Base-by-base conservation (phyloP, 2,329 filamentous ascomycete species). In the Hypoxylon sp. region DNA sequence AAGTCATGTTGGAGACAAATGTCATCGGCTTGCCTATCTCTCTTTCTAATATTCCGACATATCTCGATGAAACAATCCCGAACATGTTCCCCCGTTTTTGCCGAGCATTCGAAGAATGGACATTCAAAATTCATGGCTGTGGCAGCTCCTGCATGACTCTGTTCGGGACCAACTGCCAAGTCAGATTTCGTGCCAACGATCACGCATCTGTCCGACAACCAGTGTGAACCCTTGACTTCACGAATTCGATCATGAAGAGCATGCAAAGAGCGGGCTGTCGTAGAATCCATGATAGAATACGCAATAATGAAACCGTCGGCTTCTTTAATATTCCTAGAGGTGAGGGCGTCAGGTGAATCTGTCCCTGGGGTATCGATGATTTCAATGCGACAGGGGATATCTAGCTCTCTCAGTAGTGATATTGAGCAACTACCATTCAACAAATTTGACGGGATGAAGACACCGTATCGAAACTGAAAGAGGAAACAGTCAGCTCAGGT, bases 181-280 rank as follows among this genome's bases (percentile, higher is more conserved):
- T 41, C 37, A 4, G 37, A 30, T 11, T 30, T 41, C 3, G 26
- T 41, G 8, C 25, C 37, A 6, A 41, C 37, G 12, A 41, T 41
- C n/a, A 13, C 37, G 13, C 4, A 30, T 19, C 12, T 11, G 13
- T 20, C n/a, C 21, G 37, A 5, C 8, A 8, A 5, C 23, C 15
- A 16, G 6, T 31, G 20, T 9, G 12, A 11, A n/a, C 25, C 17
- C 11, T 30, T 41, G n/a, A 13, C 15, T 17, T 9, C n/a, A 19
- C 2, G 9, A 21, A 31, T 20, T 4, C 7, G 20, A n/a, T 20
- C 9, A 12, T 20, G 9, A 21, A 41, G 6, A 3, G 11, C 12
- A 20, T 13, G 26, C 3, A 41, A 13, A 3, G 9, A 15, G 7
- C 5, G 4, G 7, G 13, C 30, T 7, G 37, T 30, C 11, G 12